These are phyloP conservation scores for Moesziomyces sp. DNA, from an alignment of 1,284 basidiomycete genomes.

Conservation along the genomic window DNA sequence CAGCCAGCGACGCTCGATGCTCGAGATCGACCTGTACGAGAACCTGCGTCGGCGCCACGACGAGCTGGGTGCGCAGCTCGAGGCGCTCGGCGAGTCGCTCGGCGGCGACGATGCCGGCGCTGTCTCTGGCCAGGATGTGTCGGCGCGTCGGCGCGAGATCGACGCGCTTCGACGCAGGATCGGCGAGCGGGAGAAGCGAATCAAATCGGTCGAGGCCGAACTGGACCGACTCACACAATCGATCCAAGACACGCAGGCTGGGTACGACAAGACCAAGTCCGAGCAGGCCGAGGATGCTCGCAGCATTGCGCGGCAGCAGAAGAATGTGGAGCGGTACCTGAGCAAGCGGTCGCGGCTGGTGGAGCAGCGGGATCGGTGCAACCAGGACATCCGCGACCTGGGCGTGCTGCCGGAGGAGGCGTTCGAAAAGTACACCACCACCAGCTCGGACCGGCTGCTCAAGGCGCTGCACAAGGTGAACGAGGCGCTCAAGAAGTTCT, in stretches of 20 bases:
- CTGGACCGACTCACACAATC: conserved; percentile 75
- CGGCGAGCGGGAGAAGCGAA: conserved; percentile 26
- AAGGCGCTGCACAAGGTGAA: conserved; percentile 90
- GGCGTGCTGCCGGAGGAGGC: conserved; percentile 97
- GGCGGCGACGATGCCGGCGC: conserved; percentile 75
- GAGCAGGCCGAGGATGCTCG: conserved; percentile 87
- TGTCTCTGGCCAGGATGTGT: conserved; percentile 80
- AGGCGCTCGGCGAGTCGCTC: conserved; percentile 75
- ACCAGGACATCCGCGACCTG: conserved; percentile 91
- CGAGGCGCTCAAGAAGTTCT: conserved; percentile 92
- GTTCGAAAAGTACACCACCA: conserved; percentile 89
- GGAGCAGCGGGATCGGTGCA: conserved; percentile 88
- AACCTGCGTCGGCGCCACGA: conserved; percentile 81
- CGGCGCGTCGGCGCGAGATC: conserved; percentile 70
- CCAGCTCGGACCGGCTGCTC: conserved; percentile 84
- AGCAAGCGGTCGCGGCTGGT: conserved; percentile 87
- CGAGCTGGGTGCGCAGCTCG: conserved; percentile 81
- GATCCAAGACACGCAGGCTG: conserved; percentile 75
- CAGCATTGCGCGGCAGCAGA: conserved; percentile 87
- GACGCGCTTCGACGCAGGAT: conserved; percentile 71
- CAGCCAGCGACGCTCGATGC: conserved; percentile 78
- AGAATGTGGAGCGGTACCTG: conserved; percentile 91
- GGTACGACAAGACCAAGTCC: conserved; percentile 80
- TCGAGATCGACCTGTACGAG: conserved; percentile 94
- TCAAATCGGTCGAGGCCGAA: conserved; percentile 68